Evolutionary conservation across 306 rosid species (phyloP).

Genomic region (Elaeagnus macrophylla): DNA sequence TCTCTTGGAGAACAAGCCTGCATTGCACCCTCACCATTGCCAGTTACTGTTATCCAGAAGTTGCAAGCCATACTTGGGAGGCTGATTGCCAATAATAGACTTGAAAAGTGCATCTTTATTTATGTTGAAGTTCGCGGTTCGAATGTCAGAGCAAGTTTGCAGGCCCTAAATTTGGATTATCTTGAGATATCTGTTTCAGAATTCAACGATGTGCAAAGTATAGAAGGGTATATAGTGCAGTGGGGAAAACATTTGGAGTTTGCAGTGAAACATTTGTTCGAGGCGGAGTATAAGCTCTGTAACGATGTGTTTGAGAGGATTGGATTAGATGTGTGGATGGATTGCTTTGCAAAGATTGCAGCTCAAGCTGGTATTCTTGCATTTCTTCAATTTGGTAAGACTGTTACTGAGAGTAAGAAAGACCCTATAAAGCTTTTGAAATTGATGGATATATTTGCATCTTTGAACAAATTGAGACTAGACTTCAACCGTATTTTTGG

Average conservation of each 20-base stretch:
- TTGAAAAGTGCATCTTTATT: conserved; percentile 65
- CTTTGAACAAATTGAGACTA: conserved; percentile 79
- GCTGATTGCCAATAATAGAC: conserved; percentile 61
- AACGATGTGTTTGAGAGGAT: conserved; percentile 92
- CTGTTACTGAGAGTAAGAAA: conserved; percentile 88
- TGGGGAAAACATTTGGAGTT: conserved; percentile 99
- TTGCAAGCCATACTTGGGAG: conserved; percentile 80
- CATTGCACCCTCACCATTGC: conserved; percentile 93
- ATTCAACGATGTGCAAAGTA: conserved; percentile 90
- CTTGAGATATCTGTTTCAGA: conserved; percentile 83
- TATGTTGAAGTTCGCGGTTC: conserved; percentile 84
- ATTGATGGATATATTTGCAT: conserved; percentile 86
- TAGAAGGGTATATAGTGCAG: conserved; percentile 73
- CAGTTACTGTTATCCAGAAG: conserved; percentile 68
- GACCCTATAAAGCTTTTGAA: conserved; percentile 89
- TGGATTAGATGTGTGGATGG: conserved; percentile 85
- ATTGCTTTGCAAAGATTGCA: conserved; percentile 88
- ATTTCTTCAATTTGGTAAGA: conserved; percentile 93
- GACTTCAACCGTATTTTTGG: conserved; percentile 96
- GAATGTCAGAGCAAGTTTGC: conserved; percentile 88
- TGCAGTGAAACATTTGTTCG: conserved; percentile 97
- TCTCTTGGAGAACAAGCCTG: conserved; percentile 59
- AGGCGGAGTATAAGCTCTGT: conserved; percentile 90
- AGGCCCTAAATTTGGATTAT: conserved; percentile 85
- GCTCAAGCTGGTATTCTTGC: conserved; percentile 96